Base-by-base conservation (phyloP, 345 rosid species). In the Leavenworthia alabamica region DNA sequence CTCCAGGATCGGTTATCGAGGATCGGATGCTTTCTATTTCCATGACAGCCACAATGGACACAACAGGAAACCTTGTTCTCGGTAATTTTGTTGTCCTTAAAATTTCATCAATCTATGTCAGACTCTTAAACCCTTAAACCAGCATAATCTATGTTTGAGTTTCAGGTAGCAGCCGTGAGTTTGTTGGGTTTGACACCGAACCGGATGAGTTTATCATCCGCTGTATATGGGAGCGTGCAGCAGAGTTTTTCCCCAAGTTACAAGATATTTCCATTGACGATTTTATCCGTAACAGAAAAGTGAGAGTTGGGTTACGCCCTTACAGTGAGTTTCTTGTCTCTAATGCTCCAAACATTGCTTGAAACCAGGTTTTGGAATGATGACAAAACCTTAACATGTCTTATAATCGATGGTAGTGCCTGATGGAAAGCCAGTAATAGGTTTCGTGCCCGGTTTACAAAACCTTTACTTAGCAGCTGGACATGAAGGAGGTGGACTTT, bases 271-370 rank as follows among this genome's bases (percentile, higher is more conserved):
- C 79, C 45, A 79, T 83, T 4, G 51, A 64, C 24, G 82, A 82
- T 66, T 62, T 83, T 40, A 70, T 72, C 31, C 39, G 53, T 61
- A 67, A 71, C 66, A 73, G 87, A 74, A 81, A 86, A 77, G 89
- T 84, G 84, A 92, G 96, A 77, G 75, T 92, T 17, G 98, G 98
- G 33, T 78, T 92, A 62, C 96, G 96, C 49, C 98, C 96, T 58
- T 92, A 84, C 78, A 85, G 98, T 88, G 83, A 88, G 98, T 66
- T 52, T 8, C 15, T 26, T 33, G 17, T 24, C n/a, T 32, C 22
- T 41, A n/a, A 23, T 7, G 26, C 60, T 23, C 37, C n/a, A 48
- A 5, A 37, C 33, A 8, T 10, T 35, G 35, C 54, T 35, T 27
- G 23, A 57, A 32, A 43, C 11, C 19, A 15, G 19, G 8, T 0